These are phyloP conservation scores for Exophiala xenobiotica DNA, from an alignment of 2,329 filamentous ascomycete genomes.

Conservation along the genomic window DNA sequence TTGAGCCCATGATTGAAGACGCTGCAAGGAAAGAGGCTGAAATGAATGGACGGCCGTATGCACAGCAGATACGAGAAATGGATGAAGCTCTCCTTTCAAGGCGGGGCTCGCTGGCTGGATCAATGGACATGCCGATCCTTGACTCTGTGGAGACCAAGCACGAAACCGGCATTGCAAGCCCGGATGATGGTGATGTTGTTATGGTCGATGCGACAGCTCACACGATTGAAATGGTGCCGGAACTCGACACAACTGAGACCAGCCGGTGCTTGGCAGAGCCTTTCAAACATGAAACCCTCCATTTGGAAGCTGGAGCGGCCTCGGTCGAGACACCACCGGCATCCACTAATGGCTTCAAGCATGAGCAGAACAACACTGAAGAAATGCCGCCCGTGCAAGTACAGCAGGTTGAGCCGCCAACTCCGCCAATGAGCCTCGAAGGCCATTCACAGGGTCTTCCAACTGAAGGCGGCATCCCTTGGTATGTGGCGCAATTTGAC, in stretches of 20 bases:
- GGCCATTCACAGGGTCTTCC: slow-evolving; percentile 51
- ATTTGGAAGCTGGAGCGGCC: slow-evolving; percentile 7
- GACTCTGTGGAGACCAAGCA: slow-evolving; percentile 37
- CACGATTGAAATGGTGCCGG: slow-evolving; percentile 24
- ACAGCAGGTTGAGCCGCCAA: slow-evolving; percentile 36
- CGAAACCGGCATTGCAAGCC: slow-evolving; percentile 20
- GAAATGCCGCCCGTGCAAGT: slow-evolving; percentile 48
- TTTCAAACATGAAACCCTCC: slow-evolving; percentile 5
- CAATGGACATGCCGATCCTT: slow-evolving; percentile 22
- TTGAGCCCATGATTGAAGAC: slow-evolving; percentile 74
- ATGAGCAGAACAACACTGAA: slow-evolving; percentile 31
- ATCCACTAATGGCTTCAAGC: slow-evolving; percentile 33
- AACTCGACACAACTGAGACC: background rate
- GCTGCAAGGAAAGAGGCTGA: slow-evolving; percentile 81
- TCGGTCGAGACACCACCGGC: slow-evolving; percentile 30
- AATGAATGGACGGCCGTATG: slow-evolving; percentile 67
- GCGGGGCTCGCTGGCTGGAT: slow-evolving; percentile 49
- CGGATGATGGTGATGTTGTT: slow-evolving; percentile 35
- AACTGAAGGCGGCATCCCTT: slow-evolving; percentile 75
- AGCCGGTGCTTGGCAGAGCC: background rate
- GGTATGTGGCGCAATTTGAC: slow-evolving; percentile 82
- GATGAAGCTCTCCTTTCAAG: slow-evolving; percentile 63
- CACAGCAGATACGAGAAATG: slow-evolving; percentile 69
- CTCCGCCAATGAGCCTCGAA: slow-evolving; percentile 42
- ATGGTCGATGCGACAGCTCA: slow-evolving; percentile 39